Evolutionary conservation across 768 basidiomycete species (phyloP), one percentile per base, ranked within the genome.

Genomic region (Mycena leptocephala): DNA sequence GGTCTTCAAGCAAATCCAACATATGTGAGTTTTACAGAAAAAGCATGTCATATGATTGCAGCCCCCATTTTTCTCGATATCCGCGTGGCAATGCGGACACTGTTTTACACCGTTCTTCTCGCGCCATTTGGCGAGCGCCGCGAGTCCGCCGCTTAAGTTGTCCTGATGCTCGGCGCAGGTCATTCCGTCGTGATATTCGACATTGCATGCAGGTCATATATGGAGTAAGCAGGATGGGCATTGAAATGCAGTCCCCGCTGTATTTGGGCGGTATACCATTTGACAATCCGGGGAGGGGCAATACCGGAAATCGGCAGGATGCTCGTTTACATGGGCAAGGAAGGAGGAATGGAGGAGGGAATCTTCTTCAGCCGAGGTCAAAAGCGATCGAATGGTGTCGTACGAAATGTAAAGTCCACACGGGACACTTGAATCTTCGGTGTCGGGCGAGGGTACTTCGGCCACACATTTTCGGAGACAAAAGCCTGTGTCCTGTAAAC

Each of bases 251-350:
- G 72, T 48, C 1, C 80, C 13, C 82, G 83, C 20, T 69, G 59
- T 28, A 65, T 72, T 5, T 43, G 70, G 71, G 37, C 88, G 83
- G 80, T 91, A 91, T 22, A 92, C 85, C 16, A 87, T 85, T 53
- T 86, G 78, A 78, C 93, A 93, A 64, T 88, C 83, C 4, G 88
- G 83, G 2, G 89, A 87, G 2, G 92, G 91, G 80, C 92, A 93
- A 82, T 90, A 90, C 74, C 87, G 88, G 76, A 88, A 87, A n/a
- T 87, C 86, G 33, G 85, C 79, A 1, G 85, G 80, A 35, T 81
- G 84, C 14, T 82, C 77, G 70, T 87, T 87, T 63, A 92, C 83
- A 81, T 89, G 83, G 2, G 86, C 76, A 10, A 87, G 74, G 77
- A 92, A 90, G 3, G 88, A 85, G 6, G 83, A 79, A 43, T 84